Conservation (phyloP, 257 asterid genomes). For the Paulownia fortunei region DNA sequence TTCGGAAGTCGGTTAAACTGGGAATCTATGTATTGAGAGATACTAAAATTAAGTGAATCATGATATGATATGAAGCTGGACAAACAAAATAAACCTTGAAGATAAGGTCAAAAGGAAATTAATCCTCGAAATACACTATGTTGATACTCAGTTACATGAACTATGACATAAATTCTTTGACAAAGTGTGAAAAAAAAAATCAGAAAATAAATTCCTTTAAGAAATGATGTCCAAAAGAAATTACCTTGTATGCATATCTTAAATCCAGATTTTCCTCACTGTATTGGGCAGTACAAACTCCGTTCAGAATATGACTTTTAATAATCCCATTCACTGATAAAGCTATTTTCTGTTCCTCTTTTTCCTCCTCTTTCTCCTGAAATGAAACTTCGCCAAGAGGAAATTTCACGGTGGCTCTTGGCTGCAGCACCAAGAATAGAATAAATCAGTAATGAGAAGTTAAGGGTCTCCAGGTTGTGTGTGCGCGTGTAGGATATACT, state of each 20-base stretch:
- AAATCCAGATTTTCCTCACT: slow-evolving; percentile 69
- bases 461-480: not conserved
- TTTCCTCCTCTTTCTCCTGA: slow-evolving; percentile 74
- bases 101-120: not conserved
- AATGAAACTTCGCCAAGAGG: slow-evolving; percentile 87
- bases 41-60: not conserved
- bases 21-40: not conserved
- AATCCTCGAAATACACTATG: not conserved
- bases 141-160: not conserved
- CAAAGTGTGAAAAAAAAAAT: too few species aligned
- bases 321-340: slow-evolving; percentile 68
- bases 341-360: slow-evolving; percentile 58
- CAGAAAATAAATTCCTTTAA: not conserved
- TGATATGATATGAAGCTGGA: not conserved
- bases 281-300: slow-evolving; percentile 77
- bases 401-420: slow-evolving; percentile 76
- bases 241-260: slow-evolving; percentile 83
- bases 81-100: not conserved
- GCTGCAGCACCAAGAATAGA: slow-evolving; percentile 55
- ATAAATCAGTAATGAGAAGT: not conserved
- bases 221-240: slow-evolving; percentile 23
- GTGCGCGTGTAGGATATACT: not conserved
- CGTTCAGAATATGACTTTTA: slow-evolving; percentile 60
- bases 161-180: not conserved
- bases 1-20: not conserved